Conservation (phyloP, 768 basidiomycete genomes). For the Fistulinella prunicolor region DNA sequence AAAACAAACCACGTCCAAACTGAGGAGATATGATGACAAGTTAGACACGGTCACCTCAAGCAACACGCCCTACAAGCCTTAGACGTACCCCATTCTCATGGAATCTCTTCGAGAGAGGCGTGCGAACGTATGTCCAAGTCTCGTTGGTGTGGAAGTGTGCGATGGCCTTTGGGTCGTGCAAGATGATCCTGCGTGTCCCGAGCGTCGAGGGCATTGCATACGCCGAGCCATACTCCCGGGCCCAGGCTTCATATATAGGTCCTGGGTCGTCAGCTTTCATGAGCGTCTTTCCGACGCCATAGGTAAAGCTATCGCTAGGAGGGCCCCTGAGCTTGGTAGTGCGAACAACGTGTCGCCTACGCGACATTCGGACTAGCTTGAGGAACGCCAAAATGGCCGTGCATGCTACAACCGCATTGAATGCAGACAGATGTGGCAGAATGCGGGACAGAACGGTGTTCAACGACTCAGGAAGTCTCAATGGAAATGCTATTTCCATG, state of each 20-base stretch:
- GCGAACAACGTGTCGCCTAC: constrained; percentile 13
- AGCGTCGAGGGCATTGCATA: constrained; percentile 15
- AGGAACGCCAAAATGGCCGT: constrained; percentile 7
- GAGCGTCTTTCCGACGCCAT: constrained; percentile 12
- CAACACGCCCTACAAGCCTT: no score
- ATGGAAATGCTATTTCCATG: no score
- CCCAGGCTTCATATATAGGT: constrained; percentile 21
- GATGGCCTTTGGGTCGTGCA: constrained; percentile 40
- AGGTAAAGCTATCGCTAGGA: constrained; percentile 13
- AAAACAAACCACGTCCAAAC: constrained; percentile 35
- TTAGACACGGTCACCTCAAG: no score
- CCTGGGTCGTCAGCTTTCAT: constrained; percentile 1
- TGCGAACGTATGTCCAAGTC: constrained; percentile 39
- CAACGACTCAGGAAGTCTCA: no score
- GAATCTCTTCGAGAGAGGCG: constrained; percentile 30
- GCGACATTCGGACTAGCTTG: constrained; percentile 7
- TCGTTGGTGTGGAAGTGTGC: constrained; percentile 11
- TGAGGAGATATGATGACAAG: background rate
- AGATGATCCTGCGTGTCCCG: constrained; percentile 9
- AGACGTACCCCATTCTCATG: constrained; percentile 25
- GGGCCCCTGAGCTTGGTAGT: no score
- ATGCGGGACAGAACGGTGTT: no score
- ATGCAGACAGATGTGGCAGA: background rate
- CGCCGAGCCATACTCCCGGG: constrained; percentile 12
- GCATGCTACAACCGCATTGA: constrained; percentile 3